These are phyloP conservation scores for Arthrobotrys entomopaga DNA, from an alignment of 2,329 filamentous ascomycete genomes.

Conservation along the genomic window DNA sequence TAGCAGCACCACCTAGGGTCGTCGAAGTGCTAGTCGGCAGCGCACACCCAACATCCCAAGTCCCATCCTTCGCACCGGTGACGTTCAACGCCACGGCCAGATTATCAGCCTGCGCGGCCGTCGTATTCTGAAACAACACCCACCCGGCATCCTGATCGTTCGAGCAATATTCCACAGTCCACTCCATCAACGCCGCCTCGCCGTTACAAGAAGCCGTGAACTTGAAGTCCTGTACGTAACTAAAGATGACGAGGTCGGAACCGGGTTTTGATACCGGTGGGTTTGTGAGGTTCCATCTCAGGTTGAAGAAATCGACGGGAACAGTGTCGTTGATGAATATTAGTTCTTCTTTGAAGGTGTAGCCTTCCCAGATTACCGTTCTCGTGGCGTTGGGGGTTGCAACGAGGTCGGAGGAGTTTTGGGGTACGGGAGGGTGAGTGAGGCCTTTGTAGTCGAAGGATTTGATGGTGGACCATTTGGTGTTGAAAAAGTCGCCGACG, in stretches of 20 bases:
- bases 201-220: conserved; percentile 39
- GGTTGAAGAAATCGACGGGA: conserved; percentile 35
- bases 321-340: conserved; percentile 46
- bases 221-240: conserved; percentile 51
- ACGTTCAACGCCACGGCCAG: conserved; percentile 43
- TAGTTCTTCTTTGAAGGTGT: conserved; percentile 34
- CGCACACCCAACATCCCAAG: conserved; percentile 49
- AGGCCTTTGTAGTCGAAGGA: conserved; percentile 41
- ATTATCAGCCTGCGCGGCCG: conserved; percentile 32
- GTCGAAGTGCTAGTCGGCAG: conserved; percentile 22
- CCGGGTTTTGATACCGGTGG: conserved; percentile 44
- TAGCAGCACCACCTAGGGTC: no score
- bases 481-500: conserved; percentile 53
- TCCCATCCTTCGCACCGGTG: conserved; percentile 31
- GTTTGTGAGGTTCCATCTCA: conserved; percentile 50
- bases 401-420: conserved; percentile 10
- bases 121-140: conserved; percentile 50
- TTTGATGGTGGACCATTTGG: conserved; percentile 46
- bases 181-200: conserved; percentile 42
- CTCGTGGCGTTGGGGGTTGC: conserved; percentile 38
- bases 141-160: conserved; percentile 34
- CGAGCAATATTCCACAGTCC: conserved; percentile 49
- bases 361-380: conserved; percentile 39
- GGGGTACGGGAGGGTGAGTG: conserved; percentile 31
- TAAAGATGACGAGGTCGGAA: conserved; percentile 25